Evolutionary conservation across 1,284 basidiomycete genomes (phyloP).

Genomic region (Tetrapyrgos nigripes): DNA sequence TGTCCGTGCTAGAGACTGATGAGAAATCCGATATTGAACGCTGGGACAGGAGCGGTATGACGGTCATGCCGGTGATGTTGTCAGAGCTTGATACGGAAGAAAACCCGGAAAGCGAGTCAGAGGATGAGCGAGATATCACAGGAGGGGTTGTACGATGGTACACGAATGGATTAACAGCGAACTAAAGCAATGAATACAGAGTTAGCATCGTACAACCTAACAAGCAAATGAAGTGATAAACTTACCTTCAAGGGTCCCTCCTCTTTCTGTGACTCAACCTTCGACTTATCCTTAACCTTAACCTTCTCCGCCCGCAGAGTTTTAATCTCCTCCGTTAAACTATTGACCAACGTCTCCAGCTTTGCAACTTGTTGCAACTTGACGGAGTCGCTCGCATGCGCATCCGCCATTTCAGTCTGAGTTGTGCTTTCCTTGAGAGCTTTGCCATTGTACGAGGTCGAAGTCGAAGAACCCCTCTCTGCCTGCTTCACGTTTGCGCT

Average conservation of each 20-base stretch:
- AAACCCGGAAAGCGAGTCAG: neutral
- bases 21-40: neutral
- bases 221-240: neutral
- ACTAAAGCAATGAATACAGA: neutral
- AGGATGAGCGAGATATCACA: slow-evolving; percentile 9
- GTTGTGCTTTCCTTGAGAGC: neutral
- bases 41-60: neutral
- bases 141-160: slow-evolving; percentile 12
- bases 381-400: slow-evolving; percentile 28
- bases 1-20: neutral
- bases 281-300: slow-evolving; percentile 17
- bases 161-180: slow-evolving; percentile 1
- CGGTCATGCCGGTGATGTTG: neutral
- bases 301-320: slow-evolving; percentile 17
- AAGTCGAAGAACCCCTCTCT: neutral
- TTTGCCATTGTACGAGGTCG: neutral
- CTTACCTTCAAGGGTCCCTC: neutral
- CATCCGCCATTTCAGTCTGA: neutral
- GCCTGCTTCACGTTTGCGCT: neutral
- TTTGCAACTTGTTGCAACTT: slow-evolving; percentile 40
- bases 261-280: slow-evolving; percentile 1
- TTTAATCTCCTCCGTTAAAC: slow-evolving; percentile 45
- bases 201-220: neutral
- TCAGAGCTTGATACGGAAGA: slow-evolving; percentile 9
- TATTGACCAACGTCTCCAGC: slow-evolving; percentile 45